Conservation (phyloP, 352 stramenopile species). For the Elongisporangium anandrum region DNA sequence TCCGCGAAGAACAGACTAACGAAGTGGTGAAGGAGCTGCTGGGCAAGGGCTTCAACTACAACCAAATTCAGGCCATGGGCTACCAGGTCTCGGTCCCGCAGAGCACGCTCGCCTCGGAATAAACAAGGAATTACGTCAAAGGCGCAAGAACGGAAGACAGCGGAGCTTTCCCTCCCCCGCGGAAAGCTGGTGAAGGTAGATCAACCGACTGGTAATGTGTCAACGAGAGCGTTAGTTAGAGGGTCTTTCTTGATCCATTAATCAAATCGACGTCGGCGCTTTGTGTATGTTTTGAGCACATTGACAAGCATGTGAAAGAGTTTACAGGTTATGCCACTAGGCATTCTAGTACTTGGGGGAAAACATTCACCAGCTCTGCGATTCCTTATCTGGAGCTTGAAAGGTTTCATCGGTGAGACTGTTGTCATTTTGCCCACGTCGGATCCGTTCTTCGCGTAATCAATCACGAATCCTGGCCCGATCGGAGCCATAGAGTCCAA, state of each 20-base stretch:
- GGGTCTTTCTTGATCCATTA: not conserved
- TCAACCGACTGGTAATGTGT: not conserved
- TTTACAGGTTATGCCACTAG: too few species aligned
- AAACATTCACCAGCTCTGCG: too few species aligned
- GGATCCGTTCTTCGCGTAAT: too few species aligned
- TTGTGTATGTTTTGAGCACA: not conserved
- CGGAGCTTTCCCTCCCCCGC: not conserved
- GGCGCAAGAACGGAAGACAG: constrained; percentile 1
- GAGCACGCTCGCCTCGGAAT: constrained; percentile 60
- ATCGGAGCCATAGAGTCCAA: too few species aligned
- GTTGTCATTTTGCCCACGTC: too few species aligned
- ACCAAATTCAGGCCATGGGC: constrained; percentile 83
- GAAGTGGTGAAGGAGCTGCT: constrained; percentile 80
- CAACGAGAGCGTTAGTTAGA: not conserved
- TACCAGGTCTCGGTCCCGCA: constrained; percentile 67
- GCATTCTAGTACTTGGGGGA: too few species aligned
- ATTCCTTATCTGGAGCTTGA: too few species aligned
- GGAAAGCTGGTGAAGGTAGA: not conserved
- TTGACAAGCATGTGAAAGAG: not conserved
- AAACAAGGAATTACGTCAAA: constrained; percentile 13
- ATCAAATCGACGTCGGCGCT: not conserved
- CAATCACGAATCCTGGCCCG: too few species aligned
- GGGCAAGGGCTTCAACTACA: constrained; percentile 77
- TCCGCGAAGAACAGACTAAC: constrained; percentile 82
- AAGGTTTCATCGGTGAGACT: too few species aligned